A percentile compares a stretch with the other conserved stretches of the same genome.
These are phyloP conservation scores for Spergularia marina DNA, from an alignment of 148 eudicot genomes.

Conservation along the genomic window DNA sequence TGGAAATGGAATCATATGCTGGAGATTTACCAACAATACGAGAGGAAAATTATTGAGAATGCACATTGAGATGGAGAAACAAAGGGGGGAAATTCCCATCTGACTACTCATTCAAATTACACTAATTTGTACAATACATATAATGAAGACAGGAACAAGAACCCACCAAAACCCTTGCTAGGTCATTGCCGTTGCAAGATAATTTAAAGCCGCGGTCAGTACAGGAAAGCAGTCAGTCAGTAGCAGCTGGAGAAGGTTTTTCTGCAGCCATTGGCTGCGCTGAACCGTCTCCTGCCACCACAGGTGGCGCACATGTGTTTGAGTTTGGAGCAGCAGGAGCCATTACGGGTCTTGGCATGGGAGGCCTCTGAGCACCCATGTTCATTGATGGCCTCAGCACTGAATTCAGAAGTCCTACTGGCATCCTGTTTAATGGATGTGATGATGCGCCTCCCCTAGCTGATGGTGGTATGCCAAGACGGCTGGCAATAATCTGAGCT, in stretches of 20 bases:
- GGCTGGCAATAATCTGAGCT: conserved; percentile 75
- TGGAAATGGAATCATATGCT: neutral
- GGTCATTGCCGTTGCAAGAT: neutral
- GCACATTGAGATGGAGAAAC: neutral
- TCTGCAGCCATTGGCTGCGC: conserved; percentile 36
- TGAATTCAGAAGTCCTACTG: conserved; percentile 44
- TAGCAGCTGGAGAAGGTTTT: conserved; percentile 23
- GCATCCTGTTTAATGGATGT: conserved; percentile 54
- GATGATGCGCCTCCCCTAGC: conserved; percentile 59
- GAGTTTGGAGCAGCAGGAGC: conserved; percentile 39
- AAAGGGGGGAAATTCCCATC: neutral
- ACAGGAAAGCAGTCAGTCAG: conserved; percentile 11
- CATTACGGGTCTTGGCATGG: conserved; percentile 60
- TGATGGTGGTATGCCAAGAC: conserved; percentile 62
- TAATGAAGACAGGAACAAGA: neutral
- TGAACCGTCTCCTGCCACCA: conserved; percentile 40
- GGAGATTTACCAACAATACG: neutral
- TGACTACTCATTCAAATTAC: neutral
- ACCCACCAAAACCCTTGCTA: conserved; percentile 12
- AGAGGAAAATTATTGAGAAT: neutral
- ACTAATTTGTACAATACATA: conserved; percentile 11
- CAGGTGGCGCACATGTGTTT: conserved; percentile 35
- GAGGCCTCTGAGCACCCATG: conserved; percentile 63
- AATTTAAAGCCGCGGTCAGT: neutral
- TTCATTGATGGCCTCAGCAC: conserved; percentile 55